Conservation (phyloP, 1,284 basidiomycete species). For the Entoloma clypeatum region DNA sequence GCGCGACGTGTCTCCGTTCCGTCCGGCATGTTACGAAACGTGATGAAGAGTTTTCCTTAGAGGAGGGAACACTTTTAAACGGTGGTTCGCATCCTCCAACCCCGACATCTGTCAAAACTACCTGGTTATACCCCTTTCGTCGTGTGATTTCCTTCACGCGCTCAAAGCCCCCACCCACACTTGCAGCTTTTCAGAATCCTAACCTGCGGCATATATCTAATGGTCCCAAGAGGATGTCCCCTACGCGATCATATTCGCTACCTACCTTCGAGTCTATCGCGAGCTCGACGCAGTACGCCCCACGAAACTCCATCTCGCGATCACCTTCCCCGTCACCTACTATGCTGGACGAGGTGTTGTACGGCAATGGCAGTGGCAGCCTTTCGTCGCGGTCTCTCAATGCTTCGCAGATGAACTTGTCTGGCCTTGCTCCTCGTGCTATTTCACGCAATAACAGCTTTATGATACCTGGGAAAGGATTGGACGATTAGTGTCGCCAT, state of each 20-base stretch:
- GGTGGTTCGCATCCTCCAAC: conserved; percentile 25
- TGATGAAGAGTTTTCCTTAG: conserved; percentile 50
- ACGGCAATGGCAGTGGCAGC: conserved; percentile 4
- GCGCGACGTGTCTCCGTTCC: conserved; percentile 44
- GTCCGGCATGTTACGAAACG: conserved; percentile 37
- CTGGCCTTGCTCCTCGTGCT: conserved; percentile 46
- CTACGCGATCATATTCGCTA: conserved; percentile 31
- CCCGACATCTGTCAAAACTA: conserved; percentile 28
- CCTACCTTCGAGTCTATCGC: conserved; percentile 26
- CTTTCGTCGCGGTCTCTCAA: conserved; percentile 56
- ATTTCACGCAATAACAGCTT: conserved; percentile 36
- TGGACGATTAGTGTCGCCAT: neutral
- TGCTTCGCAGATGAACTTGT: conserved; percentile 58
- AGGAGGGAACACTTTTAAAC: conserved; percentile 48
- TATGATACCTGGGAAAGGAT: conserved; percentile 3
- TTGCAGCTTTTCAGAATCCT: conserved; percentile 23
- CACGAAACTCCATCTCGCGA: conserved; percentile 27
- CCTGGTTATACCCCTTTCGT: conserved; percentile 38
- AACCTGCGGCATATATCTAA: conserved; percentile 24
- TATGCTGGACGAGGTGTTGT: conserved; percentile 27
- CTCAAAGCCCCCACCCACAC: conserved; percentile 24
- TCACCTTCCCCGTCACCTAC: conserved; percentile 41
- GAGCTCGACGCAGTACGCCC: conserved; percentile 32
- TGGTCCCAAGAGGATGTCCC: conserved; percentile 25
- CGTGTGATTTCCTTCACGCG: conserved; percentile 31